Percentiles rank a stretch among this genome's conserved stretches.
These are phyloP conservation scores for Ceratobasidium sp. DNA, from an alignment of 1,284 basidiomycete species.

Conservation along the genomic window DNA sequence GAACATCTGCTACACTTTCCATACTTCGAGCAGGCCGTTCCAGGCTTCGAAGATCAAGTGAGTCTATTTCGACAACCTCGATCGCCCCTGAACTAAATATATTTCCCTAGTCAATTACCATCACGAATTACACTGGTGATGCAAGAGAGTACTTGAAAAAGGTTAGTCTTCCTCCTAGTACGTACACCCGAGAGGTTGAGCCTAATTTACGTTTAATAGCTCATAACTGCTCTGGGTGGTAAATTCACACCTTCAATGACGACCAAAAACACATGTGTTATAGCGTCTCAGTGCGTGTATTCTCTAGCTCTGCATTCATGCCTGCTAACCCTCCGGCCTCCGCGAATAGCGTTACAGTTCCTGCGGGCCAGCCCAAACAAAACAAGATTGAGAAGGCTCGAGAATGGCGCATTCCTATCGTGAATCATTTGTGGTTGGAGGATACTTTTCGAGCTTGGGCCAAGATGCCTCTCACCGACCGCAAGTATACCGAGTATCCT, in stretches of 20 bases:
- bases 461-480: slow-evolving; percentile 46
- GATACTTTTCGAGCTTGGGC: slow-evolving; percentile 87
- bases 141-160: slow-evolving; percentile 88
- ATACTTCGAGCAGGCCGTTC: slow-evolving; percentile 61
- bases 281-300: slow-evolving; percentile 82
- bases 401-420: slow-evolving; percentile 85
- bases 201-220: slow-evolving; percentile 46
- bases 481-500: slow-evolving; percentile 77
- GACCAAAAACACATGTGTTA: slow-evolving; percentile 78
- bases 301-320: slow-evolving; percentile 10
- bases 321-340: not conserved
- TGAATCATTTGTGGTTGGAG: slow-evolving; percentile 92
- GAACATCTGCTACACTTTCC: slow-evolving; percentile 75
- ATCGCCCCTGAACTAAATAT: not conserved
- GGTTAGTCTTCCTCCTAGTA: not conserved
- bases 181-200: not conserved
- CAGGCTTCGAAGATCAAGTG: slow-evolving; percentile 60
- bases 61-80: slow-evolving; percentile 47
- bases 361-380: slow-evolving; percentile 68
- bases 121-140: slow-evolving; percentile 90
- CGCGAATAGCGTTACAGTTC: not conserved
- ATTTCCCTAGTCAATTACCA: slow-evolving; percentile 73
- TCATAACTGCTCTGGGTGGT: slow-evolving; percentile 83
- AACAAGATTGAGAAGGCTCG: slow-evolving; percentile 80
- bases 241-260: slow-evolving; percentile 86